These are phyloP conservation scores for Wolfiporia cocos DNA, from an alignment of 1,284 basidiomycete genomes.

Conservation along the genomic window DNA sequence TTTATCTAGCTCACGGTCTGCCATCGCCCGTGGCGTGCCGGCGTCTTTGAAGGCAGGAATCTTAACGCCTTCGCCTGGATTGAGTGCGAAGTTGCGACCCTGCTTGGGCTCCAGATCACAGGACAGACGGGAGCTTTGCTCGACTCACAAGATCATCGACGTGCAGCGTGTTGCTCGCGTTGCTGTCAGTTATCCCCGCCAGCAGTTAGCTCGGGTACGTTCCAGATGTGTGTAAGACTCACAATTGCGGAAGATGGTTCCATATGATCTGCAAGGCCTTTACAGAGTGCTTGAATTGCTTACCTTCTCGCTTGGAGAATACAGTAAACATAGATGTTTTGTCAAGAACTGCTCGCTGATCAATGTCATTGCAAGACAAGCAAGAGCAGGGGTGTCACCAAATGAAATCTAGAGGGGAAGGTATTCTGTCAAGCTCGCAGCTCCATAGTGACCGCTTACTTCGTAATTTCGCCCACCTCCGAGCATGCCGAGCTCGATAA, in stretches of 20 bases:
- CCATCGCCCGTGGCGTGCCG: slow-evolving; percentile 51
- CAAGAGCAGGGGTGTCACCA: slow-evolving; percentile 30
- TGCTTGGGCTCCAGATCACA: slow-evolving; percentile 19
- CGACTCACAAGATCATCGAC: slow-evolving; percentile 73
- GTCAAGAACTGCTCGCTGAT: slow-evolving; percentile 57
- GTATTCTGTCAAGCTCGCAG: slow-evolving; percentile 1
- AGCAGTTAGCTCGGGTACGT: background rate
- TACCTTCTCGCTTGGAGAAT: slow-evolving; percentile 67
- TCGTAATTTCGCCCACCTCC: slow-evolving; percentile 65
- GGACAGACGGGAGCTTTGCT: background rate
- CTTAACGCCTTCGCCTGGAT: slow-evolving; percentile 80
- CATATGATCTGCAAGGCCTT: slow-evolving; percentile 85
- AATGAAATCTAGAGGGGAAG: slow-evolving; percentile 43
- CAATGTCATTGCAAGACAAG: background rate
- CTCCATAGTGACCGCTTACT: slow-evolving; percentile 30
- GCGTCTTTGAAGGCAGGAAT: slow-evolving; percentile 79
- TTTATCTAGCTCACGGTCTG: slow-evolving; percentile 64
- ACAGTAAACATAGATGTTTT: slow-evolving; percentile 88
- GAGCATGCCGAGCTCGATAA: slow-evolving; percentile 84
- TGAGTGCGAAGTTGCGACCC: slow-evolving; percentile 84
- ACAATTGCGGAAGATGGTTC: slow-evolving; percentile 82
- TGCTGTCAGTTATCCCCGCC: slow-evolving; percentile 30
- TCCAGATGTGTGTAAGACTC: slow-evolving; percentile 19
- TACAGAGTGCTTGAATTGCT: slow-evolving; percentile 76
- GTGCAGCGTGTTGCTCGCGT: slow-evolving; percentile 78